Conservation (phyloP, 1,139 yeast species). For the Lodderomyces elongisporus region DNA sequence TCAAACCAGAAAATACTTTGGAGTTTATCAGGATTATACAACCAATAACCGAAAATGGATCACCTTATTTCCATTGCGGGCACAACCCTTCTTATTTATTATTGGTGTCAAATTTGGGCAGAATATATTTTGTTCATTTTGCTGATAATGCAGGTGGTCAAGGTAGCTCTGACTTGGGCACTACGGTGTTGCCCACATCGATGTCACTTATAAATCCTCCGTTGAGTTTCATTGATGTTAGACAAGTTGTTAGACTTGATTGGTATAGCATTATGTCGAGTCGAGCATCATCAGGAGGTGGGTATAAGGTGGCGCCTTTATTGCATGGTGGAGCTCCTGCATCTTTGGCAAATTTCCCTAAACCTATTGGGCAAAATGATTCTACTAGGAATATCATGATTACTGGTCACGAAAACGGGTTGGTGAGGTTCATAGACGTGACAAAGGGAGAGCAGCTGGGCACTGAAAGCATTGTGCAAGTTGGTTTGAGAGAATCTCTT, state of each 20-base stretch:
- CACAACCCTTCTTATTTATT: conserved; percentile 64
- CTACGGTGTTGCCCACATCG: conserved; percentile 71
- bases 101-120: conserved; percentile 55
- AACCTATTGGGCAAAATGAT: conserved; percentile 53
- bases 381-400: conserved; percentile 56
- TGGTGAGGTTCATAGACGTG: conserved; percentile 75
- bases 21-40: conserved; percentile 26
- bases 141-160: conserved; percentile 30
- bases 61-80: conserved; percentile 65
- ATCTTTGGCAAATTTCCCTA: conserved; percentile 26
- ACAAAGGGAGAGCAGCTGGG: conserved; percentile 72
- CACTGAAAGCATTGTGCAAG: conserved; percentile 36
- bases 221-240: conserved; percentile 52
- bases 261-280: conserved; percentile 70
- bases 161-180: conserved; percentile 52
- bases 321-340: conserved; percentile 79
- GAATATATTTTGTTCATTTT: conserved; percentile 29
- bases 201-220: conserved; percentile 75
- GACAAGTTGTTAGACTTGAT: conserved; percentile 54
- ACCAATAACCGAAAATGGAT: conserved; percentile 30
- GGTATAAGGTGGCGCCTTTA: conserved; percentile 35
- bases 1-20: conserved; percentile 10
- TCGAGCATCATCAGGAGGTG: conserved; percentile 32
- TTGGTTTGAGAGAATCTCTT: conserved; percentile 33
- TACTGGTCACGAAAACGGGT: conserved; percentile 81